Conservation (phyloP, 441 rosid genomes). For the Sinapis alba region DNA sequence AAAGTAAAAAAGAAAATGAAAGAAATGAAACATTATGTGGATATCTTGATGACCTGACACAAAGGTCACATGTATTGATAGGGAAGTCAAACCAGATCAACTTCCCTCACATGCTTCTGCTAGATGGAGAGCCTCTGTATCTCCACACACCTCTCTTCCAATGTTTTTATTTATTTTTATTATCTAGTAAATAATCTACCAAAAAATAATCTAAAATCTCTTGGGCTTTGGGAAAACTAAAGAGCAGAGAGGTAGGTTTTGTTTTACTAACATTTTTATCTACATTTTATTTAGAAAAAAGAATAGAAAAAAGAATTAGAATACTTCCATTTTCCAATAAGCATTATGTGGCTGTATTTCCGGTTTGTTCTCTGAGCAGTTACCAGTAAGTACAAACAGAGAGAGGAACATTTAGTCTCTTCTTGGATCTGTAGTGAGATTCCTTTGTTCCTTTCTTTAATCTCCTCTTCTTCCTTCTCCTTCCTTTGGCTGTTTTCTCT, state of each 20-base stretch:
- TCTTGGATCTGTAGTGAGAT: constrained; percentile 66
- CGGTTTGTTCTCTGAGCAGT: constrained; percentile 42
- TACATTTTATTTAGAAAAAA: not conserved
- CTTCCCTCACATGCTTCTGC: constrained; percentile 65
- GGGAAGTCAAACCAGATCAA: constrained; percentile 57
- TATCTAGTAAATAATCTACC: not conserved
- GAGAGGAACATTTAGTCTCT: constrained; percentile 37
- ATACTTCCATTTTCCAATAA: constrained; percentile 37
- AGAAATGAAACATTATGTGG: constrained; percentile 3
- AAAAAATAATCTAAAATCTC: constrained; percentile 1
- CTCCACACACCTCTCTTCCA: constrained; percentile 36
- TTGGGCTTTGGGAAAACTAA: constrained; percentile 1
- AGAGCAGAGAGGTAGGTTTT: constrained; percentile 7
- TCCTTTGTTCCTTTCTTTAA: constrained; percentile 39
- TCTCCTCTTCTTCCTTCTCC: constrained; percentile 7
- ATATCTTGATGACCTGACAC: constrained; percentile 47
- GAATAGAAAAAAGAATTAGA: not conserved
- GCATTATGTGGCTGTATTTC: constrained; percentile 44
- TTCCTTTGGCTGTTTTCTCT: constrained; percentile 26
- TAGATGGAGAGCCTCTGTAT: constrained; percentile 41
- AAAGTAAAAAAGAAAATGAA: not conserved
- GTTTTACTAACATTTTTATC: constrained; percentile 17
- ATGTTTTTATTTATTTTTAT: not conserved
- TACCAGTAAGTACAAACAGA: constrained; percentile 31
- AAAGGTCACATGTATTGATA: constrained; percentile 54